phyloP scores from a whole-genome alignment of 108 stramenopile species.

The Aureococcus anophagefferens region DNA sequence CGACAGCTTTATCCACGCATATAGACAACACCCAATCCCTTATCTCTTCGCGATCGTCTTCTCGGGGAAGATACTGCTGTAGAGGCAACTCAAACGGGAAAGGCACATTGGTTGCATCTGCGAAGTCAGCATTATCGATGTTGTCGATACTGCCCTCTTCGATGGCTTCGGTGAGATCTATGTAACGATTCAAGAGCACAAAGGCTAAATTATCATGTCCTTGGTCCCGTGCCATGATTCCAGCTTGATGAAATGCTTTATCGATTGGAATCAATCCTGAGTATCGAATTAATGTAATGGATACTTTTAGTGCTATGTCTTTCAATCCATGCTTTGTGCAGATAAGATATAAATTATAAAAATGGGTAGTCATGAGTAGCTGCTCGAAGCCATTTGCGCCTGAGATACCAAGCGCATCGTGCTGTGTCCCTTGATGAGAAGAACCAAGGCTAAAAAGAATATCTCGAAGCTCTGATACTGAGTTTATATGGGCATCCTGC shows the following conservation, averaged over 20 bases:
- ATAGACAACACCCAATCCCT: slow-evolving; percentile 51
- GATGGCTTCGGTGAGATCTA: slow-evolving; percentile 58
- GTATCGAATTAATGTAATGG: slow-evolving; percentile 49
- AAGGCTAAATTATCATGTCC: slow-evolving; percentile 48
- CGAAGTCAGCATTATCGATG: slow-evolving; percentile 48
- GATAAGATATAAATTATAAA: slow-evolving; percentile 18
- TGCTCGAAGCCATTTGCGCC: slow-evolving; percentile 12
- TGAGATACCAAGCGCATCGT: too few relatives aligned
- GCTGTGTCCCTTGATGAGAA: too few relatives aligned
- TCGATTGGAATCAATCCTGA: slow-evolving; percentile 41
- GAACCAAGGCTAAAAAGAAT: slow-evolving; percentile 29
- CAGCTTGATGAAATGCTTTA: slow-evolving; percentile 51
- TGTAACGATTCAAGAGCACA: slow-evolving; percentile 55
- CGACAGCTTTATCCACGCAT: slow-evolving; percentile 49
- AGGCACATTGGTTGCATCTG: slow-evolving; percentile 42
- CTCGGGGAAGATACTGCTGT: slow-evolving; percentile 27
- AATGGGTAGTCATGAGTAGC: slow-evolving; percentile 49
- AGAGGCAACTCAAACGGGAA: slow-evolving; percentile 18
- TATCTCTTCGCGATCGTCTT: slow-evolving; percentile 44
- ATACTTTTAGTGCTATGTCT: slow-evolving; percentile 32
- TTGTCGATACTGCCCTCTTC: slow-evolving; percentile 43
- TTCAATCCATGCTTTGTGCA: slow-evolving; percentile 18
- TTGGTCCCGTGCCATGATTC: slow-evolving; percentile 26
- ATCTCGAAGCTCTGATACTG: slow-evolving; percentile 28
- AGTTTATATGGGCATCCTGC: background rate